Evolutionary conservation across 495 filamentous ascomycete genomes (phyloP), one percentile per base, ranked within the genome.

Genomic region (Xylaria venustula): DNA sequence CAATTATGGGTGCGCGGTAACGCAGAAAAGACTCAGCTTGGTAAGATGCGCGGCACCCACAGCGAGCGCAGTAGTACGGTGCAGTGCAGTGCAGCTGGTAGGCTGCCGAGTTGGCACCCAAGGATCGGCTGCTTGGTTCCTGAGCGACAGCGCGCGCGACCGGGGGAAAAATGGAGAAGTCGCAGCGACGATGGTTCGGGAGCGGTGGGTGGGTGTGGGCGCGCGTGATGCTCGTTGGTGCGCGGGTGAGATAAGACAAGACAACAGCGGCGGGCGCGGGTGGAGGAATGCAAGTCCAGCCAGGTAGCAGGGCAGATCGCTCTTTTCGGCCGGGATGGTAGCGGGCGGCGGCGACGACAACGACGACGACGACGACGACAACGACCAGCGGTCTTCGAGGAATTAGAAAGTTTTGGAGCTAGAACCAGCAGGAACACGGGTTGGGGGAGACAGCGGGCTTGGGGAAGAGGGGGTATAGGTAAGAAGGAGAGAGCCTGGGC

Each of bases 121-220:
- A 65, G 61, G 67, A 65, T 62, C 64, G 66, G 69, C 68, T 69
- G 64, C 71, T 45, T 72, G 61, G 64, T 72, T 72, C 60, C 74
- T 71, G 72, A 54, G 67, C 71, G 74, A 77, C 75, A 65, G 78
- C 77, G 46, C 76, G 71, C 49, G 76, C 66, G 46, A 71, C 75
- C 53, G 75, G 72, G 64, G 63, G 64, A 70, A 71, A 67, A 64
- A 71, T 73, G 68, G 68, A 70, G 67, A 69, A 11, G 58, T 40
- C 49, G 58, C 45, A 48, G 62, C 67, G 67, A 66, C 67, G 69
- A 69, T 65, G 57, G 46, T 63, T 65, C 47, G 56, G 61, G 42
- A 64, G 52, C 52, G 48, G 63, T 45, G 55, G 64, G 60, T 54
- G 61, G 37, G 46, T 55, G 61, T 44, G 54, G 30, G 49, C n/a